Conservation (phyloP, 1,139 yeast species). For the Candida tropicalis region DNA sequence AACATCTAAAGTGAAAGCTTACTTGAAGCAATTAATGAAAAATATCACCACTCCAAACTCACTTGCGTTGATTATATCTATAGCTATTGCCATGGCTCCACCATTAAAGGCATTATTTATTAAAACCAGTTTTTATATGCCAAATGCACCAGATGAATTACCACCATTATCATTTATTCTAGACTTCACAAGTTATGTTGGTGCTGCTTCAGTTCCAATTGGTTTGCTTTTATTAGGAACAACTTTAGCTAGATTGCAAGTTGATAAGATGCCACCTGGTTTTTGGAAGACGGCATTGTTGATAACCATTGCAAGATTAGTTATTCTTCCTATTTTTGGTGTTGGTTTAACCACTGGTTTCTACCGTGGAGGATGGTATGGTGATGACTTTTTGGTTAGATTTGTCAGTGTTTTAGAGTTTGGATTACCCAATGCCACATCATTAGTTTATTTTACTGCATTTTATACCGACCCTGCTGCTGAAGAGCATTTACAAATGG, state of each 20-base stretch:
- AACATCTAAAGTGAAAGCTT: constrained; percentile 12
- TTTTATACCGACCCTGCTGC: constrained; percentile 70
- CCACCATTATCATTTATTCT: constrained; percentile 85
- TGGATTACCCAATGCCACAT: constrained; percentile 86
- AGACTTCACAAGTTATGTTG: constrained; percentile 78
- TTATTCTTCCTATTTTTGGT: constrained; percentile 47
- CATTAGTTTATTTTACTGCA: constrained; percentile 82
- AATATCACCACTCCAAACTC: constrained; percentile 77
- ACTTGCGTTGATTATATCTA: constrained; percentile 59
- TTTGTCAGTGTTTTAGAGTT: constrained; percentile 76
- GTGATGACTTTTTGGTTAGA: constrained; percentile 50
- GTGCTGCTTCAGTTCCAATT: constrained; percentile 86
- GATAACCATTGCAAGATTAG: constrained; percentile 36
- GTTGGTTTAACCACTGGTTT: constrained; percentile 49
- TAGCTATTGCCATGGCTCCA: constrained; percentile 79
- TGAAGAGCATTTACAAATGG: constrained; percentile 73
- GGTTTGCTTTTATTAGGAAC: constrained; percentile 85
- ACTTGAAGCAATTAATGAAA: constrained; percentile 28
- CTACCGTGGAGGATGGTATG: constrained; percentile 48
- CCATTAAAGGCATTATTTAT: constrained; percentile 84
- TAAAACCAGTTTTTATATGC: constrained; percentile 30
- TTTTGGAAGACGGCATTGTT: constrained; percentile 63
- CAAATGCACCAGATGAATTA: constrained; percentile 76
- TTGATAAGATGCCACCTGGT: constrained; percentile 62
- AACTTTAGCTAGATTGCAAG: constrained; percentile 72